These are phyloP conservation scores for Cercospora sesami DNA, from an alignment of 2,329 filamentous ascomycete genomes.

Conservation along the genomic window DNA sequence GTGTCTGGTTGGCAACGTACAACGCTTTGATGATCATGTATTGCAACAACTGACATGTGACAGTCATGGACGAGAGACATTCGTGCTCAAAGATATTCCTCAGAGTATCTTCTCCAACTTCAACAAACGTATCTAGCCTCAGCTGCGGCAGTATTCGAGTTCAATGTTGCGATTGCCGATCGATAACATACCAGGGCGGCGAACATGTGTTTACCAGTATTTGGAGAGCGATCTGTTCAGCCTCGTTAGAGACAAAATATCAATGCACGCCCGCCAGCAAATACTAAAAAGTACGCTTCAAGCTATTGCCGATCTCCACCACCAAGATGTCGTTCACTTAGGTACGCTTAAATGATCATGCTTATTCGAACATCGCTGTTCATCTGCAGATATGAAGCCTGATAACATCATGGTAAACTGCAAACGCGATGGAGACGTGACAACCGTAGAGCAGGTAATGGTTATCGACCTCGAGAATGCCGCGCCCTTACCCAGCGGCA, in stretches of 20 bases:
- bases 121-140: neutral
- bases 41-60: neutral
- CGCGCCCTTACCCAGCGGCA: conserved; percentile 38
- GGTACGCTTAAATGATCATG: neutral
- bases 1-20: neutral
- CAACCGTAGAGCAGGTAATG: conserved; percentile 30
- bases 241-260: neutral
- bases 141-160: neutral
- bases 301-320: neutral
- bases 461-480: conserved; percentile 39
- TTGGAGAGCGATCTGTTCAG: neutral
- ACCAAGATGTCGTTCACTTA: neutral
- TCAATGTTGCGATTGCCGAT: neutral
- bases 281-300: neutral
- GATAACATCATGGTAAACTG: conserved; percentile 36
- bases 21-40: neutral
- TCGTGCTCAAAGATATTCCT: neutral
- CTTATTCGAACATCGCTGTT: neutral
- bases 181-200: neutral
- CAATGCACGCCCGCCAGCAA: neutral
- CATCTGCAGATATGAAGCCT: conserved; percentile 34
- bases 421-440: conserved; percentile 19
- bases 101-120: neutral
- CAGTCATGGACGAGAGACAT: neutral
- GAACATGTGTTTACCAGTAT: neutral